Evolutionary conservation across 2,329 filamentous ascomycete genomes (phyloP).

Genomic region (Blastomyces parvus): DNA sequence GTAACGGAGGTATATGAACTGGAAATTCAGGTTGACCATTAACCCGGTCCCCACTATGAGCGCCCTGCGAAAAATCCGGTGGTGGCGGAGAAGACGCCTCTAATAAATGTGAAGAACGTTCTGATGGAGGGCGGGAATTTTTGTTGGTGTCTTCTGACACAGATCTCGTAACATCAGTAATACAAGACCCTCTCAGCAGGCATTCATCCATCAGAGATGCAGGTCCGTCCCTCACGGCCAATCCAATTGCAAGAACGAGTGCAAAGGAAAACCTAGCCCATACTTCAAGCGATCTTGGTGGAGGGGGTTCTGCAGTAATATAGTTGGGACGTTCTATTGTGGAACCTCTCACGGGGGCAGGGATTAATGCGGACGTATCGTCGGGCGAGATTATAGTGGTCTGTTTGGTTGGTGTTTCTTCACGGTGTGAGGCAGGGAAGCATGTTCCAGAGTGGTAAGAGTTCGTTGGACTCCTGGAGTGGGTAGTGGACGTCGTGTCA

Average conservation of each 20-base stretch:
- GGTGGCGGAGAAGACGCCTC: neutral
- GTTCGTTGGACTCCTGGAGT: neutral
- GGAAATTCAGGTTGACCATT: neutral
- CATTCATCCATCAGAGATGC: constrained; percentile 21
- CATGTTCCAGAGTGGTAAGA: neutral
- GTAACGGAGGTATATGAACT: neutral
- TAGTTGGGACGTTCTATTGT: neutral
- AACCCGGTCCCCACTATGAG: neutral
- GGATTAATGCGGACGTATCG: constrained; percentile 14
- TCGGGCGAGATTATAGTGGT: neutral
- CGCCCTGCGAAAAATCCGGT: neutral
- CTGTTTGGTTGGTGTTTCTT: neutral
- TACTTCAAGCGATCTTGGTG: neutral
- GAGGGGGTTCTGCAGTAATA: neutral
- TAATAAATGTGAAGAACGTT: neutral
- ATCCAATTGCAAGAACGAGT: constrained; percentile 40
- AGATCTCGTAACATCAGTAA: neutral
- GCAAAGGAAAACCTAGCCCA: constrained; percentile 43
- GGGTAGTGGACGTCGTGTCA: neutral
- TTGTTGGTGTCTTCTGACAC: neutral
- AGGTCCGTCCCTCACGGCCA: constrained; percentile 40
- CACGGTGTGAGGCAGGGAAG: neutral
- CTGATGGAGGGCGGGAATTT: neutral
- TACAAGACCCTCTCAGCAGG: constrained; percentile 4
- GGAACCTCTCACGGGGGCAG: neutral